These are phyloP conservation scores for Hemisphaericaspora xylofermentans DNA, from an alignment of 1,139 yeast genomes.

Conservation along the genomic window DNA sequence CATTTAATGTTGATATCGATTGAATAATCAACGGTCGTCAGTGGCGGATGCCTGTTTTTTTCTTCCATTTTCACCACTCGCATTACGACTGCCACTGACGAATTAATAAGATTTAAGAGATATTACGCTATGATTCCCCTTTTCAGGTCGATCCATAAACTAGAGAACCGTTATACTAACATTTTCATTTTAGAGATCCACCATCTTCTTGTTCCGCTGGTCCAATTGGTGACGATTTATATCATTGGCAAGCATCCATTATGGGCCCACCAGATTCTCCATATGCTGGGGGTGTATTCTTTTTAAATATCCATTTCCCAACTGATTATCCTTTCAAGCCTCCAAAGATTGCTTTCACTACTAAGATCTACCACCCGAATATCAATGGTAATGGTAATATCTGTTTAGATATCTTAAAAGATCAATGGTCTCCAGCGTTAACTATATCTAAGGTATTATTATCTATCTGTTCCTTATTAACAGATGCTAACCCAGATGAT, in stretches of 20 bases:
- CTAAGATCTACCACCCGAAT: constrained; percentile 89
- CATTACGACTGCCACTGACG: too few relatives aligned
- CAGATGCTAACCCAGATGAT: constrained; percentile 98
- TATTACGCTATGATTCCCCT: not conserved
- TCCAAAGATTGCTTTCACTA: constrained; percentile 87
- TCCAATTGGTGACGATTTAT: constrained; percentile 94
- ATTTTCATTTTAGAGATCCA: constrained; percentile 67
- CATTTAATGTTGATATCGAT: too few relatives aligned
- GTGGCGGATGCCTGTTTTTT: constrained; percentile 2
- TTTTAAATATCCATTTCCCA: constrained; percentile 89
- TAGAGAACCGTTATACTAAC: constrained; percentile 27
- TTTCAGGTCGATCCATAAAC: not conserved
- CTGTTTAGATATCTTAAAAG: constrained; percentile 81
- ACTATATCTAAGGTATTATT: constrained; percentile 86
- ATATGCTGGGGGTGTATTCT: constrained; percentile 90
- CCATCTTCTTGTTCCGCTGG: constrained; percentile 99
- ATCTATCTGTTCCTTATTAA: constrained; percentile 85
- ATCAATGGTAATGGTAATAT: constrained; percentile 87
- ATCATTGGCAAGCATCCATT: constrained; percentile 96
- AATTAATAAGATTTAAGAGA: too few relatives aligned
- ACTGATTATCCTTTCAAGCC: constrained; percentile 95
- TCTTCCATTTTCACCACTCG: too few relatives aligned
- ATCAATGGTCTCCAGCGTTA: constrained; percentile 90
- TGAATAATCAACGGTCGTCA: not conserved
- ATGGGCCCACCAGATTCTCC: constrained; percentile 97